Conservation (phyloP, 805 yeast species). For the Candida pseudofarinosa region DNA sequence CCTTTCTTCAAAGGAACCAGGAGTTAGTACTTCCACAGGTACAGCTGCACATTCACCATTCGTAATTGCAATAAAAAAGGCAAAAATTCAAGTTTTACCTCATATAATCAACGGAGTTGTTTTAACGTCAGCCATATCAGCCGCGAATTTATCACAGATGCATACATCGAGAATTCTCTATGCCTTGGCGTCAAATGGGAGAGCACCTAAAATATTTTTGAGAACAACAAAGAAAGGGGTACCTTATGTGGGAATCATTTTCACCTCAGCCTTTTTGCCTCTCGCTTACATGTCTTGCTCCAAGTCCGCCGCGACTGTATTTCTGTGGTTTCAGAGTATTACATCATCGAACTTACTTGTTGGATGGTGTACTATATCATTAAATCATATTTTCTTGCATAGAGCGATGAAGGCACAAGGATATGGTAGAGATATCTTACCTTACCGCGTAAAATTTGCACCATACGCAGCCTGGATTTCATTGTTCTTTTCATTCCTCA, state of each 20-base stretch:
- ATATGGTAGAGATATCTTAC: constrained; percentile 25
- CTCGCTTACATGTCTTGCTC: constrained; percentile 32
- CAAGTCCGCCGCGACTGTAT: constrained; percentile 22
- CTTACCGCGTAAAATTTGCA: constrained; percentile 23
- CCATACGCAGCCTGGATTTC: constrained; percentile 8
- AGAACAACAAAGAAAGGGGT: constrained; percentile 29
- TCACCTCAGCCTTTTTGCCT: constrained; percentile 27
- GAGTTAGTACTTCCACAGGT: constrained; percentile 23
- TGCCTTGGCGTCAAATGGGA: constrained; percentile 34
- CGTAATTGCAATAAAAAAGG: constrained; percentile 33
- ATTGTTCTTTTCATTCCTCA: constrained; percentile 13
- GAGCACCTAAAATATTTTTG: constrained; percentile 34
- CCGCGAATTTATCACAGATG: constrained; percentile 27
- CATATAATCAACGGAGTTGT: constrained; percentile 36
- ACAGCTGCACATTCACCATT: constrained; percentile 35
- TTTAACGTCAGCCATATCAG: constrained; percentile 37
- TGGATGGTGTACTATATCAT: constrained; percentile 28
- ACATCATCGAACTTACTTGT: constrained; percentile 27
- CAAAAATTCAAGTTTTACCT: constrained; percentile 31
- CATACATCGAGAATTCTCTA: constrained; percentile 29
- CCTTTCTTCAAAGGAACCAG: constrained; percentile 25
- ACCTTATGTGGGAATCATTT: constrained; percentile 24
- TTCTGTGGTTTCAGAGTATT: constrained; percentile 31
- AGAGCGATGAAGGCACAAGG: constrained; percentile 42
- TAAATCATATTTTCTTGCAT: constrained; percentile 25